These are phyloP conservation scores for Penicillium pancosmium DNA, from an alignment of 495 filamentous ascomycete species.

Conservation along the genomic window DNA sequence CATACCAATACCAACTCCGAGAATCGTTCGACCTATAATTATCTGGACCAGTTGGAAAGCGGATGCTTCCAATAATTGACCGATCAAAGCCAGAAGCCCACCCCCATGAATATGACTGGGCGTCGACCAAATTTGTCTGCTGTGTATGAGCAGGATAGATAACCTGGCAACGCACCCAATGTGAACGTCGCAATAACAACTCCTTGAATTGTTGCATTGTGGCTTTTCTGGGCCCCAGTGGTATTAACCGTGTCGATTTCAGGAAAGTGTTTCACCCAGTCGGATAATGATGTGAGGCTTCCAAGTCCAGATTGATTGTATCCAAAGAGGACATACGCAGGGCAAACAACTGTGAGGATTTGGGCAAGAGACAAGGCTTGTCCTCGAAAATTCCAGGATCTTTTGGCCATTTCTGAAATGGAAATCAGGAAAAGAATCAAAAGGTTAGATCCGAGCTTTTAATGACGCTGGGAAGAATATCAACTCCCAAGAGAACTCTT, in stretches of 20 bases:
- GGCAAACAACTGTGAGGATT: constrained; percentile 24
- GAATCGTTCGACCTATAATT: constrained; percentile 58
- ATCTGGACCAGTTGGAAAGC: constrained; percentile 57
- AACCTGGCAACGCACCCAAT: constrained; percentile 31
- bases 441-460: too few relatives aligned
- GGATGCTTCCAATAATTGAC: constrained; percentile 57
- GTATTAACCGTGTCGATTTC: constrained; percentile 46
- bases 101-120: constrained; percentile 52
- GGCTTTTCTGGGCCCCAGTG: constrained; percentile 24
- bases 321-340: constrained; percentile 29
- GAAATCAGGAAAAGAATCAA: too few relatives aligned
- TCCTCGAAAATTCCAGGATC: constrained; percentile 29
- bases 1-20: constrained; percentile 46
- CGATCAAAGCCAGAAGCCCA: constrained; percentile 55
- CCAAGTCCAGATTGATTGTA: constrained; percentile 29
- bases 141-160: constrained; percentile 30
- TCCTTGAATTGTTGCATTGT: constrained; percentile 35
- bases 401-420: constrained; percentile 1
- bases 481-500: too few relatives aligned
- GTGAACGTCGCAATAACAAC: constrained; percentile 35
- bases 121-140: constrained; percentile 50
- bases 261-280: constrained; percentile 45
- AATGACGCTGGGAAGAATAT: too few relatives aligned
- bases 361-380: constrained; percentile 16
- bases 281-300: constrained; percentile 14